phyloP scores from a whole-genome alignment of 2,329 filamentous ascomycete genomes.

The Aspergillus nomiae region DNA sequence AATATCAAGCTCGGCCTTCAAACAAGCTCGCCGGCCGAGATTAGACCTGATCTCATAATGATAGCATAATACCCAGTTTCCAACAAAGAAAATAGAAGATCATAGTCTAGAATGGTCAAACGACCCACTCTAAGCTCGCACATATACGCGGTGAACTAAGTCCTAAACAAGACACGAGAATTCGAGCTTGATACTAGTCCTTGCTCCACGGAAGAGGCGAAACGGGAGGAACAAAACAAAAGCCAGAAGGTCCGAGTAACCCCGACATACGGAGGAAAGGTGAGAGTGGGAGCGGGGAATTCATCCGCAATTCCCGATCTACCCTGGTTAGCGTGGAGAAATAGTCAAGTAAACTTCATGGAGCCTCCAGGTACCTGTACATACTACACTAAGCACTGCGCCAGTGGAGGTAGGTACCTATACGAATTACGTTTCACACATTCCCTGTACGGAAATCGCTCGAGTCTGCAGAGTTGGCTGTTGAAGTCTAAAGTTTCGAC shows the following conservation, averaged over 20 bases:
- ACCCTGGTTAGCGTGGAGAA: background rate
- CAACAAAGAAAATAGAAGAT: background rate
- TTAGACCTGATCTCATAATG: constrained; percentile 8
- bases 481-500: background rate
- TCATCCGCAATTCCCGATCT: constrained; percentile 3
- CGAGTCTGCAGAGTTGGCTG: background rate
- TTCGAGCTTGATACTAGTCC: background rate
- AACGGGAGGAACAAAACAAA: too few species aligned
- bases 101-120: background rate
- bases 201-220: background rate
- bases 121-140: background rate
- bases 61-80: background rate
- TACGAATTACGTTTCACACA: background rate
- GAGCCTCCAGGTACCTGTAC: background rate
- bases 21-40: background rate
- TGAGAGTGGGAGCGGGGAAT: background rate
- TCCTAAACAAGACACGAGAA: background rate
- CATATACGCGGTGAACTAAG: background rate
- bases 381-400: background rate
- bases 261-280: background rate
- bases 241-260: background rate
- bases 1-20: background rate
- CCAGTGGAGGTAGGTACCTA: background rate
- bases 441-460: background rate
- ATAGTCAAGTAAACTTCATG: background rate